Base-by-base conservation (phyloP, 163 green algal genomes). In the Scenedesmus sp. region DNA sequence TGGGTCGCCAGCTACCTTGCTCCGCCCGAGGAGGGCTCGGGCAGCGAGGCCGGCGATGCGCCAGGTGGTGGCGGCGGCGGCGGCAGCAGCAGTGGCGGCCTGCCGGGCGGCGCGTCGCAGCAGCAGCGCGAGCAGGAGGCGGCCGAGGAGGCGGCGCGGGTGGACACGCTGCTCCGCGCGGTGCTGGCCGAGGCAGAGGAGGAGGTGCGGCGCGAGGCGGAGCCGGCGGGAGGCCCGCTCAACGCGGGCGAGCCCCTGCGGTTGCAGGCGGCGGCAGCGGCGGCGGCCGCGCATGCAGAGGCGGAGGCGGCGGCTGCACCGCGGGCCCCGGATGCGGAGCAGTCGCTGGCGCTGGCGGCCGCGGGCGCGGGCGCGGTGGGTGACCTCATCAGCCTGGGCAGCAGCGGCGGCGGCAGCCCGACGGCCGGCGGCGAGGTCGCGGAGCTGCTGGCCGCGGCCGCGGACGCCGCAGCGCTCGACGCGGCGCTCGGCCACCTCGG, bases 401-500 rank as follows among this genome's bases (percentile, higher is more conserved):
- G 44, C 5, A 39, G 63, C 48, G 48, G 33, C 42, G n/a, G 22
- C 33, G 13, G 26, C 42, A 60, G 45, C 47, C 26, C 50, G 47
- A 29, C 36, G 26, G 44, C 53, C 9, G 14, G 29, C 42, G 57
- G 42, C 7, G 57, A 47, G 26, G 57, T 28, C 14, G 57, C 11
- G 11, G 57, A 18, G 57, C 57, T 64, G 57, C 57, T 64, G 57
- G 57, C 57, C 22, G 57, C 57, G 18, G 57, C 36, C 24, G 57
- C n/a, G 9, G 57, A 64, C 28, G 60, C 45, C 18, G 60, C 60
- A 4, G 2, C 29, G 29, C 60, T 69, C 1, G 33, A 17, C 22
- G 60, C 34, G 31, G 29, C 31, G 69, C 53, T 66, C 22, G 57
- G 39, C 39, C 6, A 10, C 39, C 39, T 10, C 39, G 39, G 10